Evolutionary conservation across 23 red algal genomes (phyloP).

Genomic region (Agarophyton chilense): DNA sequence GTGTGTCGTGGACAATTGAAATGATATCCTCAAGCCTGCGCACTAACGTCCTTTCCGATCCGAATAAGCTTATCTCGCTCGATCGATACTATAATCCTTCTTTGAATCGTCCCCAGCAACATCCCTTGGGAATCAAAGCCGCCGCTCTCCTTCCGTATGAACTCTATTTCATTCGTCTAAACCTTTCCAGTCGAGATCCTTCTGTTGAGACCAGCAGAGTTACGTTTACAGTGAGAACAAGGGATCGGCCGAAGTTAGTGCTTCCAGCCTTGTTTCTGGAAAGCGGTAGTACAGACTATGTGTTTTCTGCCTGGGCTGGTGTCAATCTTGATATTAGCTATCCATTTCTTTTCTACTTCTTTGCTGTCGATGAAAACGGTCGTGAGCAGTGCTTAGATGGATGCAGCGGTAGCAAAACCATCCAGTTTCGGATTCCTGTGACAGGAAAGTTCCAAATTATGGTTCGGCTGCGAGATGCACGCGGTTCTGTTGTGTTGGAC

Average conservation of each 20-base stretch:
- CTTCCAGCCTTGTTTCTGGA: conserved; percentile 28
- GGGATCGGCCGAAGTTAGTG: conserved; percentile 44
- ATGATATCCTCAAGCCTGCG: background rate
- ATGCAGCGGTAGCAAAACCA: conserved; percentile 47
- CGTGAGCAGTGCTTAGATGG: conserved; percentile 60
- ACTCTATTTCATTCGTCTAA: conserved; percentile 27
- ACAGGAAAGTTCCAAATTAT: conserved; percentile 39
- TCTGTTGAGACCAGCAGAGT: conserved; percentile 3
- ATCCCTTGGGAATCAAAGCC: conserved; percentile 62
- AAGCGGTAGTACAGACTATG: conserved; percentile 1
- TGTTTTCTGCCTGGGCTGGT: conserved; percentile 45
- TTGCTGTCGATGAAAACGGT: conserved; percentile 34
- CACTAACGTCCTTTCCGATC: conserved; percentile 3
- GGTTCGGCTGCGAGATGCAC: conserved; percentile 35
- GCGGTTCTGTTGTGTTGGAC: conserved; percentile 34
- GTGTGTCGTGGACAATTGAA: conserved; percentile 36
- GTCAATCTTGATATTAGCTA: conserved; percentile 54
- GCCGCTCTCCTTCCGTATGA: conserved; percentile 30
- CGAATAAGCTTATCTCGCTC: conserved; percentile 28
- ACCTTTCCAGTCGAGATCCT: background rate
- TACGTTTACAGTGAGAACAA: conserved; percentile 30
- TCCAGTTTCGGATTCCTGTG: conserved; percentile 48
- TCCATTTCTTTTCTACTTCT: conserved; percentile 64
- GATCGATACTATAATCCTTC: conserved; percentile 48
- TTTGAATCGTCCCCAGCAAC: conserved; percentile 22